Conservation (phyloP, 768 basidiomycete species). For the Leucosporidium yakuticum region DNA sequence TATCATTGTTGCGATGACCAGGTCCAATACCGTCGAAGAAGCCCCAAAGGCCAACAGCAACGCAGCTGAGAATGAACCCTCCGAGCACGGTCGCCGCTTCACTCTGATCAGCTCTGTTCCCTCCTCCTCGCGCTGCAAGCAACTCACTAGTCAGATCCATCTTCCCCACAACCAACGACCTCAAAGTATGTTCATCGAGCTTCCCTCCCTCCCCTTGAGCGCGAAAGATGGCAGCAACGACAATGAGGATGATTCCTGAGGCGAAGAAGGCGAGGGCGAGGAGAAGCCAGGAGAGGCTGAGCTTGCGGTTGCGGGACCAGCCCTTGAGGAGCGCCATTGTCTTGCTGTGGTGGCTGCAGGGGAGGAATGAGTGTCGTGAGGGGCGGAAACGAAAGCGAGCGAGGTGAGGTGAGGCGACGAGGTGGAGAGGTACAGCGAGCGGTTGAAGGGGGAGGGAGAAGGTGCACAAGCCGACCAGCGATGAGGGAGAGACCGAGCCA, state of each 20-base stretch:
- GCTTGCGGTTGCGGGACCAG: constrained; percentile 4
- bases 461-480: no score
- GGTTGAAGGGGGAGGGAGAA: no score
- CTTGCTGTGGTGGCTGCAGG: no score
- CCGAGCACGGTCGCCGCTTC: constrained; percentile 2
- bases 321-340: not conserved
- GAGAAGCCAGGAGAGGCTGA: not conserved
- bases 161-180: not conserved
- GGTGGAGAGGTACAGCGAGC: no score
- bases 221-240: not conserved
- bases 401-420: no score
- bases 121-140: not conserved
- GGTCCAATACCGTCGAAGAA: not conserved
- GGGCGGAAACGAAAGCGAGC: no score
- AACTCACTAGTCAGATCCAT: constrained; percentile 3
- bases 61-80: not conserved
- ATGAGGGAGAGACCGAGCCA: no score
- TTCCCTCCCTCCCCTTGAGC: not conserved
- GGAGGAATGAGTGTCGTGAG: no score
- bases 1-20: not conserved
- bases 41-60: constrained; percentile 4
- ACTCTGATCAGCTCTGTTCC: not conserved
- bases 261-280: constrained; percentile 4
- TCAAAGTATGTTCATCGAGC: not conserved
- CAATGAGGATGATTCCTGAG: constrained; percentile 11